Evolutionary conservation across 2,329 filamentous ascomycete species (phyloP).

Genomic region (Diaporthe citri): DNA sequence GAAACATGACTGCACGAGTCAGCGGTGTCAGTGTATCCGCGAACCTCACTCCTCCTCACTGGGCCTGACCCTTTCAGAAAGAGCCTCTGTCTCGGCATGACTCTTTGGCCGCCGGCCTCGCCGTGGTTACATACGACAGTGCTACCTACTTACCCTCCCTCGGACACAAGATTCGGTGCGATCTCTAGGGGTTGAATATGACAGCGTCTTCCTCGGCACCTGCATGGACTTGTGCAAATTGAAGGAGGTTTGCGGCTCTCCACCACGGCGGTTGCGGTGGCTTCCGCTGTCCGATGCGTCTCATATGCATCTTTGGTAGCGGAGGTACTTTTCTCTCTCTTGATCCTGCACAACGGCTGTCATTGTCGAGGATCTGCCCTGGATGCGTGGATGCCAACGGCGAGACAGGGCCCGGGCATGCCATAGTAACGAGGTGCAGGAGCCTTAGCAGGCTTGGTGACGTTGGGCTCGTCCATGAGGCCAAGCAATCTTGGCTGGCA

Average conservation of each 20-base stretch:
- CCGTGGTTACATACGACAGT: constrained; percentile 26
- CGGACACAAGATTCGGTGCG: constrained; percentile 1
- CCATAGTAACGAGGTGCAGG: not conserved
- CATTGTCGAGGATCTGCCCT: constrained; percentile 10
- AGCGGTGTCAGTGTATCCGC: constrained; percentile 14
- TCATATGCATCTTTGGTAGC: constrained; percentile 25
- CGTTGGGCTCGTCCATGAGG: constrained; percentile 5
- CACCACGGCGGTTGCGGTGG: constrained; percentile 15
- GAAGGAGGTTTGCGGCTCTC: constrained; percentile 31
- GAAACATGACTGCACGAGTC: constrained; percentile 24
- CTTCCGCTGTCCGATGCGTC: constrained; percentile 1
- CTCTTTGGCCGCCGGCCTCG: constrained; percentile 30
- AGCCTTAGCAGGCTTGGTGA: constrained; percentile 11
- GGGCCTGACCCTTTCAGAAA: constrained; percentile 16
- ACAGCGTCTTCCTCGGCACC: constrained; percentile 15
- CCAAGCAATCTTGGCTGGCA: not conserved
- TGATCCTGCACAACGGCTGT: not conserved
- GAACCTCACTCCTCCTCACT: not conserved
- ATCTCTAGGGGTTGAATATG: not conserved
- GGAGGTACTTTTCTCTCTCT: constrained; percentile 2
- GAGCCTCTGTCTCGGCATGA: constrained; percentile 32
- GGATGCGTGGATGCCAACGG: constrained; percentile 5
- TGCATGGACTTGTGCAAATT: constrained; percentile 20
- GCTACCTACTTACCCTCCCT: constrained; percentile 3
- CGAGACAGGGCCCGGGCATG: not conserved